phyloP scores from a whole-genome alignment of 495 filamentous ascomycete genomes.

The Daldinia vernicosa region DNA sequence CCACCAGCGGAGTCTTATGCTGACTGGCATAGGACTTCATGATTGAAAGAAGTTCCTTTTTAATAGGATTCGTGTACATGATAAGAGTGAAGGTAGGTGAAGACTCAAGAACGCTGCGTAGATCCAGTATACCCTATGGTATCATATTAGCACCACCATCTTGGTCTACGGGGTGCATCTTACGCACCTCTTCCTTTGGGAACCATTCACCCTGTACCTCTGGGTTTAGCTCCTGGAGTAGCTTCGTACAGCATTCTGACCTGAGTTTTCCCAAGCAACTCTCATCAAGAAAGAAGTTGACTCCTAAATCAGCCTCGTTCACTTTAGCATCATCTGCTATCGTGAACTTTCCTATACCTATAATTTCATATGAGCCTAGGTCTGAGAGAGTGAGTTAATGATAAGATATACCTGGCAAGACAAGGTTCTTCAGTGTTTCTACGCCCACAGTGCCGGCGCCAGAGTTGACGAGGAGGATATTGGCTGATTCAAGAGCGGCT shows the following conservation, averaged over 20 bases:
- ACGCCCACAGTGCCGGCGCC: constrained; percentile 85
- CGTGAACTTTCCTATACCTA: constrained; percentile 91
- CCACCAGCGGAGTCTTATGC: constrained; percentile 77
- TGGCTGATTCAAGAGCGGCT: constrained; percentile 85
- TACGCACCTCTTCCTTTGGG: constrained; percentile 52
- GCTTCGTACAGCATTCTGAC: constrained; percentile 76
- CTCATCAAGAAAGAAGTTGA: constrained; percentile 96
- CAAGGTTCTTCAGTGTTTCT: constrained; percentile 95
- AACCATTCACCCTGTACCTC: constrained; percentile 80
- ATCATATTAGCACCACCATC: constrained; percentile 31
- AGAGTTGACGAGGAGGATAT: constrained; percentile 86
- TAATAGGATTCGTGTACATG: constrained; percentile 76
- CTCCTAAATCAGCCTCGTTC: constrained; percentile 82
- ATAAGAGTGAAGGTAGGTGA: constrained; percentile 74
- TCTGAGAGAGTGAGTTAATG: not conserved
- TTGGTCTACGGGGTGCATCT: constrained; percentile 33
- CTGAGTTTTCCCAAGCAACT: constrained; percentile 79
- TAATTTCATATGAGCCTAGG: constrained; percentile 26
- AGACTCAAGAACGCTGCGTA: constrained; percentile 47
- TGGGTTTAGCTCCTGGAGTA: constrained; percentile 92
- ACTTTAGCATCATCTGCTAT: constrained; percentile 86
- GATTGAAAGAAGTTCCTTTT: constrained; percentile 62
- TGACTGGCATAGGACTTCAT: constrained; percentile 66
- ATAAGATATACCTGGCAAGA: constrained; percentile 71
- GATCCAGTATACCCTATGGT: constrained; percentile 35